Evolutionary conservation across 306 rosid genomes (phyloP).

Genomic region (Malus fusca): DNA sequence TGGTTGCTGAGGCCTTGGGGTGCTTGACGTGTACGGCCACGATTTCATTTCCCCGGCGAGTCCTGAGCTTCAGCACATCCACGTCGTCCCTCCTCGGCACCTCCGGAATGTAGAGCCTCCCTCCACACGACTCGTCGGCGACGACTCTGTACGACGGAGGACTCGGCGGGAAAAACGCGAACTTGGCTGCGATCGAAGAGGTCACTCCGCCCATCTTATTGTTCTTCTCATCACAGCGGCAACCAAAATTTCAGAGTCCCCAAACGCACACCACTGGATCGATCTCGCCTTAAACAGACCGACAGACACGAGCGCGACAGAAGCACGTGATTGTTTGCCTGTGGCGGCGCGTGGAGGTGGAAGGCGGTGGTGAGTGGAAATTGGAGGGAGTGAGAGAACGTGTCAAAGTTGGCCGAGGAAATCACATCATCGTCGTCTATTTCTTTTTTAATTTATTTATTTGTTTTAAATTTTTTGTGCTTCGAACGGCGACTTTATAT

Average conservation of each 20-base stretch:
- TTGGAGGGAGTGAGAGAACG: neutral
- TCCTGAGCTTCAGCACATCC: constrained; percentile 63
- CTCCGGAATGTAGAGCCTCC: constrained; percentile 51
- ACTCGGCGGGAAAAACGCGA: constrained; percentile 90
- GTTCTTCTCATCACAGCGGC: constrained; percentile 28
- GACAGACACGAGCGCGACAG: neutral
- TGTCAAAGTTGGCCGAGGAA: neutral
- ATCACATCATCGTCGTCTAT: neutral
- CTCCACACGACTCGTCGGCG: constrained; percentile 24
- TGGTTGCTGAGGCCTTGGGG: constrained; percentile 58
- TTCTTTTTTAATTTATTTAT: neutral
- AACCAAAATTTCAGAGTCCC: constrained; percentile 30
- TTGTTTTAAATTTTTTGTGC: neutral
- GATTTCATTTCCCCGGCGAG: constrained; percentile 72
- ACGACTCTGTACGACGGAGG: constrained; percentile 75
- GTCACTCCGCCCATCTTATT: constrained; percentile 84
- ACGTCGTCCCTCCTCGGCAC: constrained; percentile 74
- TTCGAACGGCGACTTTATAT: constrained; percentile 15
- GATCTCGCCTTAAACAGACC: neutral
- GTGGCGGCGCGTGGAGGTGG: constrained; percentile 15
- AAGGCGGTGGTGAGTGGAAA: neutral
- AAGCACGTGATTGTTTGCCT: neutral
- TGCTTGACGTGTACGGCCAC: constrained; percentile 78
- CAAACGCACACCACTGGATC: neutral
- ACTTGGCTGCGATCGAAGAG: constrained; percentile 91